phyloP scores from a whole-genome alignment of 148 eudicot genomes.

The Chenopodium formosanum region DNA sequence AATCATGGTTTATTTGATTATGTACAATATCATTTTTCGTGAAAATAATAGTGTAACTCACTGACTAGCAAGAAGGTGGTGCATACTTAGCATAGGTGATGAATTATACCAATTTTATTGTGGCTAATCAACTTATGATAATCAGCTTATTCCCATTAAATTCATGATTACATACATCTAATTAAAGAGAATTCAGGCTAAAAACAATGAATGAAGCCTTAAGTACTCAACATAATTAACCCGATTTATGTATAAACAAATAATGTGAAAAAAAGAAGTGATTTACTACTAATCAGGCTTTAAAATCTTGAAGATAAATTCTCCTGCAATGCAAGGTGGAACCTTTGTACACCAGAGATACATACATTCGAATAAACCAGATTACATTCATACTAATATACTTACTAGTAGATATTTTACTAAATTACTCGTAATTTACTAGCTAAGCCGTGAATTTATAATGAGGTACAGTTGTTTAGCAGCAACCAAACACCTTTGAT shows the following conservation, averaged over 20 bases:
- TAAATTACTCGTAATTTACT: neutral
- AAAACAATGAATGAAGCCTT: neutral
- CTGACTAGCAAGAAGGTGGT: too few relatives aligned
- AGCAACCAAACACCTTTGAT: conserved; percentile 3
- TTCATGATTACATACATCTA: too few relatives aligned
- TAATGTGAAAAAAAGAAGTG: too few relatives aligned
- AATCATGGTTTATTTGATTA: too few relatives aligned
- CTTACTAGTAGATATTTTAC: neutral
- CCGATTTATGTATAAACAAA: neutral
- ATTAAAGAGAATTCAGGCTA: too few relatives aligned
- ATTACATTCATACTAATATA: too few relatives aligned
- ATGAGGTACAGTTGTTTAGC: neutral
- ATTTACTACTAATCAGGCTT: too few relatives aligned
- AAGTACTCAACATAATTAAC: neutral
- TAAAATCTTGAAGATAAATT: neutral
- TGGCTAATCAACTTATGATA: neutral
- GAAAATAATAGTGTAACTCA: too few relatives aligned
- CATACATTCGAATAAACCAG: neutral
- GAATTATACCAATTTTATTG: neutral
- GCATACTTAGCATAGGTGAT: too few relatives aligned
- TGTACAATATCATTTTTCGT: too few relatives aligned
- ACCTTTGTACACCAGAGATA: neutral
- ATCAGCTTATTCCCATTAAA: too few relatives aligned
- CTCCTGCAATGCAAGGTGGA: neutral
- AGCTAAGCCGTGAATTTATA: neutral